These are phyloP conservation scores for Aspergillus nidulans DNA, from an alignment of 495 filamentous ascomycete species.

Conservation along the genomic window DNA sequence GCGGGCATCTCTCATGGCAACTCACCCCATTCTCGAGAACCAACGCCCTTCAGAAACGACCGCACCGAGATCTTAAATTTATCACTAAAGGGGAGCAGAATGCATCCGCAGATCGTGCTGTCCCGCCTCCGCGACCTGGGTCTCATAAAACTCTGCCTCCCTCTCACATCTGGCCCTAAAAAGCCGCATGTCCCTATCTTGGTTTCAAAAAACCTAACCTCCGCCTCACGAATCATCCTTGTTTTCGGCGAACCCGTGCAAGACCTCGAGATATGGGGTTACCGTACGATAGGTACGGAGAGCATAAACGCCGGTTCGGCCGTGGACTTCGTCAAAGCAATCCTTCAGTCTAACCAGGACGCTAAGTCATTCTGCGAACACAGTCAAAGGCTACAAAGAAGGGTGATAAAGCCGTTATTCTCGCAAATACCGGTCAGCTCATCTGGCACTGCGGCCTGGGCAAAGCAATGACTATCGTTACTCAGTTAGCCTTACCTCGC, in stretches of 20 bases:
- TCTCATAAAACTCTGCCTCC: slow-evolving; percentile 55
- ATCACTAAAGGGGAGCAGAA: no score
- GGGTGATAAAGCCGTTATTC: slow-evolving; percentile 46
- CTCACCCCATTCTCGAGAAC: background rate
- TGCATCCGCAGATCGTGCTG: slow-evolving; percentile 58
- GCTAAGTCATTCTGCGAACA: background rate
- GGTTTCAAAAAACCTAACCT: slow-evolving; percentile 50
- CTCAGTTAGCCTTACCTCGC: slow-evolving; percentile 52
- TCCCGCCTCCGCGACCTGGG: slow-evolving; percentile 56
- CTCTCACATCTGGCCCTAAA: slow-evolving; percentile 39
- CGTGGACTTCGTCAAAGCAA: slow-evolving; percentile 53
- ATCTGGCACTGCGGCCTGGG: slow-evolving; percentile 59
- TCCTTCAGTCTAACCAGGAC: slow-evolving; percentile 25
- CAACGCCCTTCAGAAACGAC: no score
- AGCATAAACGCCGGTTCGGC: slow-evolving; percentile 65
- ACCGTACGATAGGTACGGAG: slow-evolving; percentile 55
- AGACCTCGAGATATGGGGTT: slow-evolving; percentile 70
- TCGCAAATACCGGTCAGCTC: slow-evolving; percentile 69
- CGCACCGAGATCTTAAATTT: no score
- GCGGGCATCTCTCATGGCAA: background rate
- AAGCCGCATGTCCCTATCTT: slow-evolving; percentile 66
- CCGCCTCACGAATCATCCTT: slow-evolving; percentile 64
- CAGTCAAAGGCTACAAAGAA: background rate
- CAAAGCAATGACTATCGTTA: slow-evolving; percentile 49
- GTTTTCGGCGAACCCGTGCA: slow-evolving; percentile 66